Evolutionary conservation across 1,284 basidiomycete species (phyloP).

Genomic region (Ceratobasidium sp.): DNA sequence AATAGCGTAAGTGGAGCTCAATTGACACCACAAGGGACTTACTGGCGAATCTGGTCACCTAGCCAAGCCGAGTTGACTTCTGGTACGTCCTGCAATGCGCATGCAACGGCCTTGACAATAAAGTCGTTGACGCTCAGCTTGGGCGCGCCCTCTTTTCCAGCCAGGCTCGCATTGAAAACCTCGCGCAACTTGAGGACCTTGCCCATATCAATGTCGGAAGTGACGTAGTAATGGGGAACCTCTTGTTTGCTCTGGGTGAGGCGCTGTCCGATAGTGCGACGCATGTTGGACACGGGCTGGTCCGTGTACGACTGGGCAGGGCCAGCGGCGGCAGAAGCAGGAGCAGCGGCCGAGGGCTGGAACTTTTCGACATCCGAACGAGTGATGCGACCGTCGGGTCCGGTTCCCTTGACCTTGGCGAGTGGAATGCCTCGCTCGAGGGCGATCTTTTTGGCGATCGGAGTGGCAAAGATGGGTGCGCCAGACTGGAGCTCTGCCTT

Average conservation of each 20-base stretch:
- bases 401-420: constrained; percentile 89
- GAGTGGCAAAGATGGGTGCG: constrained; percentile 90
- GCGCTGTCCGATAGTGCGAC: constrained; percentile 88
- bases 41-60: constrained; percentile 95
- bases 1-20: constrained; percentile 5
- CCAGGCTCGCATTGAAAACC: constrained; percentile 91
- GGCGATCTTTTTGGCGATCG: constrained; percentile 96
- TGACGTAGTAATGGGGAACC: constrained; percentile 97
- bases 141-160: constrained; percentile 80
- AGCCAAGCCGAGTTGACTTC: constrained; percentile 99
- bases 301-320: constrained; percentile 80
- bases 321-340: constrained; percentile 54
- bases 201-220: constrained; percentile 96
- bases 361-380: constrained; percentile 94
- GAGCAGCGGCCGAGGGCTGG: constrained; percentile 61
- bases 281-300: constrained; percentile 93
- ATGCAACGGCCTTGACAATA: constrained; percentile 92
- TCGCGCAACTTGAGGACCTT: constrained; percentile 92
- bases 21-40: constrained; percentile 49
- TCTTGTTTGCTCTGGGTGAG: constrained; percentile 93
- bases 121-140: constrained; percentile 99
- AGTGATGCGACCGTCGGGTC: constrained; percentile 92
- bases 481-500: constrained; percentile 64
- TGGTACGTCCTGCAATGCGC: constrained; percentile 92
- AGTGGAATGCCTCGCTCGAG: constrained; percentile 94